phyloP scores from a whole-genome alignment of 2,329 filamentous ascomycete genomes.

The Bipolaris oryzae region DNA sequence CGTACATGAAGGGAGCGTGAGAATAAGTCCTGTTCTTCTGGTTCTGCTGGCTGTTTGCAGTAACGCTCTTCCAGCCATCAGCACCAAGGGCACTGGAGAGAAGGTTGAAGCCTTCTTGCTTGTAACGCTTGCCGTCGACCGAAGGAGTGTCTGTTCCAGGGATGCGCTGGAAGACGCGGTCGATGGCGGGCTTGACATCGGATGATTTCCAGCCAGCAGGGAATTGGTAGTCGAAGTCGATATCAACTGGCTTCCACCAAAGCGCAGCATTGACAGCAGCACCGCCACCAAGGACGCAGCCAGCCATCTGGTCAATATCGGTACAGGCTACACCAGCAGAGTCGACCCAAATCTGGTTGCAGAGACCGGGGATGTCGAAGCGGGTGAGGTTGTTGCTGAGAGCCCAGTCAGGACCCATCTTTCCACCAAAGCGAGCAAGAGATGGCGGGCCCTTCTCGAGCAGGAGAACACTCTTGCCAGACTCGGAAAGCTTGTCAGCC shows the following conservation, averaged over 20 bases:
- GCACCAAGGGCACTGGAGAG: conserved; percentile 64
- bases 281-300: conserved; percentile 72
- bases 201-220: conserved; percentile 71
- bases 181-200: conserved; percentile 65
- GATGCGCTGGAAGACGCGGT: conserved; percentile 71
- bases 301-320: conserved; percentile 75
- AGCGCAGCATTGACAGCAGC: conserved; percentile 71
- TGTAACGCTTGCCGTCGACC: conserved; percentile 68
- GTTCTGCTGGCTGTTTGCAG: conserved; percentile 64
- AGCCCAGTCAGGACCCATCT: conserved; percentile 66
- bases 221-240: conserved; percentile 76
- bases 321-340: conserved; percentile 68
- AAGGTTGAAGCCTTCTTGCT: conserved; percentile 69
- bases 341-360: conserved; percentile 72
- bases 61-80: conserved; percentile 67
- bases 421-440: conserved; percentile 69
- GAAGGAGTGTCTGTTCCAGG: conserved; percentile 72
- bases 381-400: conserved; percentile 67
- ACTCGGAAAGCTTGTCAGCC: conserved; percentile 66
- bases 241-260: conserved; percentile 69
- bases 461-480: conserved; percentile 68
- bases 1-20: conserved; percentile 71
- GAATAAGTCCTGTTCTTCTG: conserved; percentile 70
- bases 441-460: conserved; percentile 59
- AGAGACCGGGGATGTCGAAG: conserved; percentile 74